Base-by-base conservation (phyloP, 2,329 filamentous ascomycete species). In the Sarocladiaceae sp. region DNA sequence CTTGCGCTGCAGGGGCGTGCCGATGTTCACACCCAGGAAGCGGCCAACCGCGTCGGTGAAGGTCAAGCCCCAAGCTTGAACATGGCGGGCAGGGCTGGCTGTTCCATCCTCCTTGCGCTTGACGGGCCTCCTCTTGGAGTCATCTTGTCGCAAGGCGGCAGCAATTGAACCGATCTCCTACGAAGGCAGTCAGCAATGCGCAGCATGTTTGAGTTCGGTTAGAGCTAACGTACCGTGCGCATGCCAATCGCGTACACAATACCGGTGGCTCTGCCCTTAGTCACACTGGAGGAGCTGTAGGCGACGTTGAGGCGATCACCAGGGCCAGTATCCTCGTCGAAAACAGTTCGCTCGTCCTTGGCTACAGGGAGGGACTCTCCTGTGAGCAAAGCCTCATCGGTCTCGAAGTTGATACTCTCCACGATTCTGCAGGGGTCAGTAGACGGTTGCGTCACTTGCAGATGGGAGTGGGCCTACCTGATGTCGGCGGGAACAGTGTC, bases 1-100 rank as follows among this genome's bases (percentile, higher is more conserved):
- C 58, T 82, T 85, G 52, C 74, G 76, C 59, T 85, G 82, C 24
- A 88, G 67, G 1, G 83, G 83, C 11, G 83, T 87, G 31, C 83
- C 83, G 24, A 78, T 64, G 31, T 61, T 64, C 47, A 69, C 58
- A 39, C 67, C 74, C 43, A 77, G 72, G 56, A 76, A 69, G 49
- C 68, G 62, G 16, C 66, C 66, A 39, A 63, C 51, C 15, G 61
- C 62, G 44, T 63, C 57, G 6, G 55, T 56, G 6, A 58, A 50
- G 5, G 67, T 69, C 26, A 68, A 50, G 1, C 55, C 55, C 61
- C 61, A 67, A 1, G 65, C 62, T 43, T 66, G 51, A 23, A 62
- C 42, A 48, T 60, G 62, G 23, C 58, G 60, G 18, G 49, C 57
- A 33, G 55, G 46, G 7, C 55, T 57, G 7, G 61, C 53, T 13